Evolutionary conservation across 75 land plant genomes (phyloP), one percentile per base, ranked within the genome.

Genomic region (Picea glauca): DNA sequence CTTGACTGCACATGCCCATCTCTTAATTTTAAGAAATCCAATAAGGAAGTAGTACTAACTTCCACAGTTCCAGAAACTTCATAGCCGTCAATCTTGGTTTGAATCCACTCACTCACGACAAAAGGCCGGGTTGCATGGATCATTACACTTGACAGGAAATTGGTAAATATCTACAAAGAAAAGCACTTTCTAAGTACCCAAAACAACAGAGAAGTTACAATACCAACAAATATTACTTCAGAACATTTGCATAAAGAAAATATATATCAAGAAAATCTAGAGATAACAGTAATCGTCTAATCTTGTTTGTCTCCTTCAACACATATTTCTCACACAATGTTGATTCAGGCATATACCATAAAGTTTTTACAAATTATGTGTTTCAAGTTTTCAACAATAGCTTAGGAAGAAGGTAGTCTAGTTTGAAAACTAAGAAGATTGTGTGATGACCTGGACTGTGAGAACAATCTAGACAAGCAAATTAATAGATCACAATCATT

Each of bases 21-120:
- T 77, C 23, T 13, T 43, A 43, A n/a, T n/a, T 43, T 32, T 78
- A 61, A 18, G 14, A 33, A 23, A 43, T 14, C 21, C 32, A 17
- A 9, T 3, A 32, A 72, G 31, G 23, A 40, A n/a, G 77, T 40
- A 26, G 61, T 43, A 81, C 86, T 60, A 17, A 96, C 99, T 98
- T 96, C 99, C 15, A 96, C 99, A 56, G 92, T 94, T 32, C 99
- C 99, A 80, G 99, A 96, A 64, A 96, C 99, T 82, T 96, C 99
- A 79, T 89, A 88, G 72, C 95, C 99, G 65, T 96, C 99, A 80
- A 96, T 96, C 83, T 90, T 96, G 35, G 98, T 94, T 81, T 96
- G 98, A 58, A 96, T 94, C 99, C 99, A 96, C 75, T 94, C 96
- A 78, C 87, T 92, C 57, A 88, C 84, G 78, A 96, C 92, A 87